Base-by-base conservation (phyloP, 2,329 filamentous ascomycete genomes). In the Zymoseptoria brevis region DNA sequence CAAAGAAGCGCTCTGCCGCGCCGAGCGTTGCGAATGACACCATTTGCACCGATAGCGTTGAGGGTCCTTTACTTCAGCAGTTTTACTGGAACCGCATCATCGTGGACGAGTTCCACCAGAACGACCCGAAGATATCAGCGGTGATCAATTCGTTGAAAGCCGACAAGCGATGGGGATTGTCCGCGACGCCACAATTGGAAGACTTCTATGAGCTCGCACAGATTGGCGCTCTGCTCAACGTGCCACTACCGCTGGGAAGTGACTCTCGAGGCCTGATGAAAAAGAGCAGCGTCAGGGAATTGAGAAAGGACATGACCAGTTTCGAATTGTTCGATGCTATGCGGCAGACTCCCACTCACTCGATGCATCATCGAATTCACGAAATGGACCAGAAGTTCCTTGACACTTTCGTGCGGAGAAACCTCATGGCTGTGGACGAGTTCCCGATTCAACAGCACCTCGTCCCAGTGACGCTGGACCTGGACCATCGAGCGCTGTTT, bases 101-200 rank as follows among this genome's bases (percentile, higher is more conserved):
- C 1, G 75, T 87, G 1, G 86, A 88, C 61, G 86, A 88, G 63
- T 87, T 83, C 63, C 82, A 84, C 0, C 85, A 87, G 62, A 72
- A 81, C 4, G 74, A 76, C 51, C 67, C 73, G 16, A 69, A 77
- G 54, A 71, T 84, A 4, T 72, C 77, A 6, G 21, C 22, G 1
- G 29, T 53, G 2, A 29, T 29, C 19, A 29, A 19, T 4, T 21
- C 49, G 8, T 66, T 86, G 1, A 67, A 76, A 24, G 78, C 81
- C 9, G 73, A 77, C 50, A 82, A 80, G 49, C 79, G 78, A 57
- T 87, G 85, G 84, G 75, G 85, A 6, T 72, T 88, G 1, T 87
- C 84, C 0, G 85, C 82, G 2, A 88, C 85, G 0, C 85, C 85
- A 1, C 75, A 78, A 0, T 67, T 87, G 2, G 75, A 77, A 4